phyloP scores from a whole-genome alignment of 2,329 filamentous ascomycete genomes.

The Rhynchosporium agropyri region DNA sequence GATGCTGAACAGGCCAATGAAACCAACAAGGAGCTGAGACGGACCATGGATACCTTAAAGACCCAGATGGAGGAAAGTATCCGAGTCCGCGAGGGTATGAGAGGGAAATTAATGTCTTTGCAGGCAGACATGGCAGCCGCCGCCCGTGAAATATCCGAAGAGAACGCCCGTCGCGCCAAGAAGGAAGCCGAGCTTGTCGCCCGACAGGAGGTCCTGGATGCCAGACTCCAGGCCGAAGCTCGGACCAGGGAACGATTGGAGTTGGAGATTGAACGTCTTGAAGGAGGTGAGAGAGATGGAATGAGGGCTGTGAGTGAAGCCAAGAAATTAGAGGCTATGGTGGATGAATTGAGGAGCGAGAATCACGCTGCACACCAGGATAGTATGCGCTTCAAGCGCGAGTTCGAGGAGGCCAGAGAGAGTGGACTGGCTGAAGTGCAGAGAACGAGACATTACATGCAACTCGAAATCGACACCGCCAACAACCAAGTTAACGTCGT shows the following conservation, averaged over 20 bases:
- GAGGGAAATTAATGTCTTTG: conserved; percentile 79
- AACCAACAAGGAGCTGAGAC: conserved; percentile 73
- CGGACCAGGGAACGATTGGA: conserved; percentile 69
- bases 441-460: conserved; percentile 75
- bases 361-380: conserved; percentile 59
- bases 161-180: conserved; percentile 77
- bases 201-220: conserved; percentile 78
- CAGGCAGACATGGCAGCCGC: conserved; percentile 85
- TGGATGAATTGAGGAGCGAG: conserved; percentile 63
- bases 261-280: conserved; percentile 66
- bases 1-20: conserved; percentile 58
- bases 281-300: conserved; percentile 64
- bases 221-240: conserved; percentile 73
- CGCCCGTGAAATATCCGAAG: conserved; percentile 77
- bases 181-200: conserved; percentile 79
- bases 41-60: conserved; percentile 72
- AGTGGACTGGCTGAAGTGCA: conserved; percentile 79
- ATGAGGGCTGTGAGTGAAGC: conserved; percentile 65
- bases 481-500: conserved; percentile 85
- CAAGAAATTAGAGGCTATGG: conserved; percentile 59
- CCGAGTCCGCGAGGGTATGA: conserved; percentile 80
- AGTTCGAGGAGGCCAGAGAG: conserved; percentile 83
- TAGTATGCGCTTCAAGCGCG: conserved; percentile 65
- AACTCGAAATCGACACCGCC: conserved; percentile 79
- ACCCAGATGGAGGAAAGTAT: conserved; percentile 85